Conservation (phyloP, 257 asterid species). For the Lantana camara region DNA sequence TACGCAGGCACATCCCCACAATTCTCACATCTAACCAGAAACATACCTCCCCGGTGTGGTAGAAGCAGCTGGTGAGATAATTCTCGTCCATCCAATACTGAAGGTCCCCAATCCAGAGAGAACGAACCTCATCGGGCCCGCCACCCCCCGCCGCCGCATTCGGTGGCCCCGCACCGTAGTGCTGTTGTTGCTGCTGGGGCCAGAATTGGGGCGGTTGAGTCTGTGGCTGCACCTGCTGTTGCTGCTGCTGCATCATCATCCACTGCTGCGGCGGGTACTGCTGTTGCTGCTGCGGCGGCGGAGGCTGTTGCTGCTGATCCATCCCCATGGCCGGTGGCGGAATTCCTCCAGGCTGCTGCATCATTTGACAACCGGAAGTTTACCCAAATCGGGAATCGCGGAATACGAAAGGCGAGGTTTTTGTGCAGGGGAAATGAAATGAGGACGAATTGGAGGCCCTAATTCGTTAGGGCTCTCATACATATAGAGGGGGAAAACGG, state of each 20-base stretch:
- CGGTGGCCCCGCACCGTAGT: slow-evolving; percentile 46
- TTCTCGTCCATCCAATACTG: slow-evolving; percentile 93
- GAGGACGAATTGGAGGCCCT: slow-evolving; percentile 25
- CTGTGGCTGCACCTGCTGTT: slow-evolving; percentile 40
- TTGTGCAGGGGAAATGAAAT: background rate
- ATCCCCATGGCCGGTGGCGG: slow-evolving; percentile 58
- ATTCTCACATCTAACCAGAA: background rate
- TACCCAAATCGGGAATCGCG: slow-evolving; percentile 35
- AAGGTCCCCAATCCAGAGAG: slow-evolving; percentile 91
- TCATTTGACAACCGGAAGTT: slow-evolving; percentile 41
- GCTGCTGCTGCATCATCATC: slow-evolving; percentile 53
- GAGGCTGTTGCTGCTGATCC: slow-evolving; percentile 75
- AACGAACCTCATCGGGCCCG: slow-evolving; percentile 59
- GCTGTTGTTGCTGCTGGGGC: slow-evolving; percentile 60
- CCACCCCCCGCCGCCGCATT: slow-evolving; percentile 30
- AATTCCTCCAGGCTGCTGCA: slow-evolving; percentile 81
- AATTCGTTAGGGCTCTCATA: slow-evolving; percentile 44
- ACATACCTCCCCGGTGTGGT: slow-evolving; percentile 73
- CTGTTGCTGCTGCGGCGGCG: slow-evolving; percentile 56
- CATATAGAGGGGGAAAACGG: background rate
- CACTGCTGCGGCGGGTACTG: slow-evolving; percentile 52
- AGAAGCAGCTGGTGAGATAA: slow-evolving; percentile 60
- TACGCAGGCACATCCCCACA: background rate
- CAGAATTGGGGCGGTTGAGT: slow-evolving; percentile 41
- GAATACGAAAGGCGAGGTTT: background rate